Evolutionary conservation across 2,329 filamentous ascomycete genomes (phyloP).

Genomic region (Fusarium aywerte): DNA sequence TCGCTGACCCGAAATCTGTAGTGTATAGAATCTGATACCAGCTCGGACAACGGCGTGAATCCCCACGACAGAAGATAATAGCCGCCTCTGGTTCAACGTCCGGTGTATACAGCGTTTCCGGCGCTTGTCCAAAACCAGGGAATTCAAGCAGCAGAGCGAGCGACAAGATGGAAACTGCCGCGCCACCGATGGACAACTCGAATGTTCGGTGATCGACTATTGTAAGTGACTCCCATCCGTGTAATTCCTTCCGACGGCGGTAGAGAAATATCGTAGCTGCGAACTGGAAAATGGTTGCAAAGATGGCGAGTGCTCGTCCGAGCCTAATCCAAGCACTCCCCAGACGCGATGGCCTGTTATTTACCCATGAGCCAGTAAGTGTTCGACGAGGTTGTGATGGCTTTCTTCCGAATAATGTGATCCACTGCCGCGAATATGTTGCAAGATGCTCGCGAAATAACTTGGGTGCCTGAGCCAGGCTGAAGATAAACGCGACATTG

Average conservation of each 20-base stretch:
- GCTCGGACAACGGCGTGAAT: conserved; percentile 3
- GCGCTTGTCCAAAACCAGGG: conserved; percentile 1
- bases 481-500: background rate
- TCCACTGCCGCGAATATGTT: conserved; percentile 9
- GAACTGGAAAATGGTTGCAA: conserved; percentile 19
- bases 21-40: conserved; percentile 20
- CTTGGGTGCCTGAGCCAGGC: background rate
- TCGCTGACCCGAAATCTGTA: background rate
- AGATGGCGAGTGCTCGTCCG: background rate
- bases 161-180: conserved; percentile 1
- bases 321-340: conserved; percentile 2
- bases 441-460: background rate
- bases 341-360: background rate
- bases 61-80: conserved; percentile 8
- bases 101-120: background rate
- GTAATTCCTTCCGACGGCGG: background rate
- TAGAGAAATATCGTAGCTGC: conserved; percentile 12
- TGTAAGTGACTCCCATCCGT: conserved; percentile 10
- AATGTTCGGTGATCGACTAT: conserved; percentile 20
- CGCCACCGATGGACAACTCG: conserved; percentile 16
- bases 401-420: conserved; percentile 10
- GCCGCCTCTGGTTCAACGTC: background rate
- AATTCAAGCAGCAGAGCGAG: conserved; percentile 17
- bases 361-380: background rate
- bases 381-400: no score